Evolutionary conservation across 148 eudicot species (phyloP).

Genomic region (Silene latifolia): DNA sequence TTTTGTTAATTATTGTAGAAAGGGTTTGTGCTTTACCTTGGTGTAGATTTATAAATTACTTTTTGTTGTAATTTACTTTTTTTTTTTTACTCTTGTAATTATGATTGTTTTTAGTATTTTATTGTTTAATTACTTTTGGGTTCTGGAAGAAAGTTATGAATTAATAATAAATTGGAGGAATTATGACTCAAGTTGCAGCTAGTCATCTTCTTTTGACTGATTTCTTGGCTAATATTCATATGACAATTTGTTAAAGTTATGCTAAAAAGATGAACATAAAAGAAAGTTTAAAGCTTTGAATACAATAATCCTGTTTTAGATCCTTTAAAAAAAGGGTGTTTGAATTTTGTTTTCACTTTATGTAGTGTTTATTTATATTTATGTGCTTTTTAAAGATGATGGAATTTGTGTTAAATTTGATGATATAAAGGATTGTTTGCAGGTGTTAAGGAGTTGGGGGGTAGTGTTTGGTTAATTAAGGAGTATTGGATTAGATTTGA

Average conservation of each 20-base stretch:
- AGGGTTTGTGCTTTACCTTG: constrained; percentile 15
- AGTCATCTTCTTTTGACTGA: constrained; percentile 24
- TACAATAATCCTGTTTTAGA: not conserved
- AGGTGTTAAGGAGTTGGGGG: constrained; percentile 16
- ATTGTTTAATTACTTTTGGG: constrained; percentile 6
- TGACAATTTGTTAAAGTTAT: constrained; percentile 6
- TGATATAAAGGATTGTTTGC: not conserved
- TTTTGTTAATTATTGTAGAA: not conserved
- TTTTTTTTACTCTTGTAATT: not conserved
- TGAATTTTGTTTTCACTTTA: not conserved
- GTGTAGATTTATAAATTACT: constrained; percentile 21
- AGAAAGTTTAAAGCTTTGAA: not conserved
- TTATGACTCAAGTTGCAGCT: not conserved
- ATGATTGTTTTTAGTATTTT: not conserved
- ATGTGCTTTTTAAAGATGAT: too few relatives aligned
- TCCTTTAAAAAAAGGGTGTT: not conserved
- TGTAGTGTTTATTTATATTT: not conserved
- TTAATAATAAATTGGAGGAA: not conserved
- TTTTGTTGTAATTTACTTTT: not conserved
- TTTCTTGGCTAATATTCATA: constrained; percentile 9
- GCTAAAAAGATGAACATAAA: not conserved
- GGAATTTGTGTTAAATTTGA: too few relatives aligned
- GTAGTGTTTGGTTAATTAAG: not conserved
- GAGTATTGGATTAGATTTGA: constrained; percentile 15
- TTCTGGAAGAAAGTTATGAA: constrained; percentile 9